Evolutionary conservation across 78 protist species (phyloP).

Genomic region (Pigoraptor vietnamica): DNA sequence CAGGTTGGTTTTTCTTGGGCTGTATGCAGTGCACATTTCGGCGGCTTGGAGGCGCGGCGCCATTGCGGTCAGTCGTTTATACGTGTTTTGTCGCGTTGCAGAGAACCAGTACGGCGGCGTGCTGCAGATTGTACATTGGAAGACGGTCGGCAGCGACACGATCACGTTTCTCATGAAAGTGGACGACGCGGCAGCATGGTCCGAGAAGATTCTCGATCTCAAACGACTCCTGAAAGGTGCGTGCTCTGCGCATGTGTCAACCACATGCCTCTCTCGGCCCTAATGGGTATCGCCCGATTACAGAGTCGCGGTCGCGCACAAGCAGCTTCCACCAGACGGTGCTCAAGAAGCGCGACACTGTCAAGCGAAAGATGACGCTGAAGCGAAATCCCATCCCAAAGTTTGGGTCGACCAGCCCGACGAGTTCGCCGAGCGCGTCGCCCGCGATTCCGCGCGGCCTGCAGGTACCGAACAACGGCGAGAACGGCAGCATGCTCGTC

Average conservation of each 20-base stretch:
- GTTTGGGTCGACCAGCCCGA: neutral
- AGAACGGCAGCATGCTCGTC: neutral
- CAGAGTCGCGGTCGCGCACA: neutral
- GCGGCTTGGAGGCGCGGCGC: no score
- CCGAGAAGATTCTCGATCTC: neutral
- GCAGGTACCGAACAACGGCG: neutral
- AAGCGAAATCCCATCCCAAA: neutral
- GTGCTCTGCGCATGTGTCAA: neutral
- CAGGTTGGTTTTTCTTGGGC: neutral
- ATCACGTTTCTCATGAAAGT: neutral
- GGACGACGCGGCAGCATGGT: neutral
- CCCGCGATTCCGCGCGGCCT: neutral
- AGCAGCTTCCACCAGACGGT: neutral
- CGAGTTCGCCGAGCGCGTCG: neutral
- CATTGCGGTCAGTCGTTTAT: neutral
- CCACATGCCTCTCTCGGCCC: no score
- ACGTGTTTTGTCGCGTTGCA: neutral
- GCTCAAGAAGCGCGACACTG: neutral
- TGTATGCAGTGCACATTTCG: neutral
- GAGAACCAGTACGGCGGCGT: neutral
- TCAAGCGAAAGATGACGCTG: neutral
- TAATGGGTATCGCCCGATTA: neutral
- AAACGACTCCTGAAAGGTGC: neutral
- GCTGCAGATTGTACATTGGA: neutral
- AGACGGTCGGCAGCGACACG: neutral